These are phyloP conservation scores for Gracilaria gracilis DNA, from an alignment of 23 red algal species.

Conservation along the genomic window DNA sequence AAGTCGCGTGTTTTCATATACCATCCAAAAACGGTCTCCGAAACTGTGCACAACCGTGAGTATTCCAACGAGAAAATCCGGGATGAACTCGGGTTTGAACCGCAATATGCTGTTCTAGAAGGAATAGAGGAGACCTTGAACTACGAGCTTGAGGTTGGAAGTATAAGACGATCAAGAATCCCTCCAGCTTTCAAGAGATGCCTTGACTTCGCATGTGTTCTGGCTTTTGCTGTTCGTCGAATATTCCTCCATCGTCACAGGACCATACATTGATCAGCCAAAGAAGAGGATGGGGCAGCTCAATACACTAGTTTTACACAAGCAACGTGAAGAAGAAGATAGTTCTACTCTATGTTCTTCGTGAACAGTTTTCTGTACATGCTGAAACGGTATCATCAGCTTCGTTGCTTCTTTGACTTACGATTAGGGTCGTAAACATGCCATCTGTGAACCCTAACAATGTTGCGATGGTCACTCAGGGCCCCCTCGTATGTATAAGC, in stretches of 20 bases:
- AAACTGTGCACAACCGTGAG: constrained; percentile 36
- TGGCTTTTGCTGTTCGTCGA: constrained; percentile 23
- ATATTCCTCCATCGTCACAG: constrained; percentile 1
- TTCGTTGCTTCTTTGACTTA: constrained; percentile 32
- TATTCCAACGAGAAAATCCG: constrained; percentile 58
- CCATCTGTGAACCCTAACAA: constrained; percentile 59
- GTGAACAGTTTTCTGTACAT: constrained; percentile 5
- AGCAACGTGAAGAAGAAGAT: background rate
- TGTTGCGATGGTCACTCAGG: constrained; percentile 36
- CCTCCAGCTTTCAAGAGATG: constrained; percentile 52
- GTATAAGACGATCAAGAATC: constrained; percentile 19
- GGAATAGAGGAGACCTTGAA: constrained; percentile 32
- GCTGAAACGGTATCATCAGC: background rate
- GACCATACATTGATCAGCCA: background rate
- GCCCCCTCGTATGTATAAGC: constrained; percentile 67
- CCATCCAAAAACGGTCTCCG: constrained; percentile 55
- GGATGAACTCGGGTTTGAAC: constrained; percentile 43
- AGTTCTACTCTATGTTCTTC: background rate
- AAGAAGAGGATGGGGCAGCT: background rate
- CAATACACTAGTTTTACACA: constrained; percentile 6
- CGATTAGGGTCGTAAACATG: constrained; percentile 31
- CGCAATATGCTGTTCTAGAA: constrained; percentile 48
- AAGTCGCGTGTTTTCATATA: constrained; percentile 68
- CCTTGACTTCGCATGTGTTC: constrained; percentile 12
- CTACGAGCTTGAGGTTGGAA: constrained; percentile 36